Base-by-base conservation (phyloP, 345 rosid species). In the Limnanthes douglasii region DNA sequence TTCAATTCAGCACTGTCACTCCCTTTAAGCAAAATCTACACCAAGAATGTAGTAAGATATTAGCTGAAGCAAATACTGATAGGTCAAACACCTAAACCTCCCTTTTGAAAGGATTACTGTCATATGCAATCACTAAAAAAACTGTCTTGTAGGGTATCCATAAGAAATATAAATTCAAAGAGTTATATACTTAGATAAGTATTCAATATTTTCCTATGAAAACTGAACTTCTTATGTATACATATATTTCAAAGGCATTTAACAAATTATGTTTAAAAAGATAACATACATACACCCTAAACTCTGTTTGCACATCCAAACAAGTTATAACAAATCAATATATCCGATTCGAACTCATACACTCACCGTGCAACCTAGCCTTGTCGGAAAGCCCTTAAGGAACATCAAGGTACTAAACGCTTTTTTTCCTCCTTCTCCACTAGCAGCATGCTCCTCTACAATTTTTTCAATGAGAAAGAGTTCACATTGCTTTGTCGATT, bases 11-110 rank as follows among this genome's bases (percentile, higher is more conserved):
- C 70, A n/a, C 80, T 70, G 35, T 69, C 65, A 61, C 80, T 60
- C 60, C 98, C 98, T 68, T 70, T 84, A 54, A 90, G 64, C 64
- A 90, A 67, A 54, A 90, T 68, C 98, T 90, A 79, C 48, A 65
- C 36, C 12, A 47, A n/a, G n/a, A n/a, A n/a, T n/a, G n/a, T 34
- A 4, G 42, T 9, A 31, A 16, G 39, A 48, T 17, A 45, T 31
- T 40, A 25, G 22, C 57, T 39, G 31, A 42, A 42, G 41, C 34
- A 53, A 41, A 46, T 19, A 25, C 32, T 28, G 30, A 27, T 6
- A 10, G 20, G 40, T 25, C 19, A 9, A 22, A 44, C n/a, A n/a
- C n/a, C n/a, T n/a, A n/a, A n/a, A n/a, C n/a, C n/a, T n/a, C n/a
- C n/a, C n/a, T n/a, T n/a, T n/a, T n/a, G n/a, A n/a, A n/a, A n/a